Base-by-base conservation (phyloP, 129 eudicot genomes). In the Glebionis coronaria region DNA sequence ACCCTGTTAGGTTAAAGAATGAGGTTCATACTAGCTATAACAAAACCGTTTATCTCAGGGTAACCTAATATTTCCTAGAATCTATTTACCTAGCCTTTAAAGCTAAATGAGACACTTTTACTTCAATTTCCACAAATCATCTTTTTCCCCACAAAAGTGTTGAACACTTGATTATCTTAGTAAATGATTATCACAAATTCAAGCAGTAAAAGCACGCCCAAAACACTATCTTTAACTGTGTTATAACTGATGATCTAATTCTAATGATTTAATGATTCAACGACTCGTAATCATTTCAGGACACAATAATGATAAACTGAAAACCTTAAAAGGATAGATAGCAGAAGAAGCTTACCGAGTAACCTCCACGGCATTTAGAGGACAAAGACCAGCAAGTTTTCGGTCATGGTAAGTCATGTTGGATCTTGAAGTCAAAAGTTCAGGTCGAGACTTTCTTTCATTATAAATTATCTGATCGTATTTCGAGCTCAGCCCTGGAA, bases 371-470 rank as follows among this genome's bases (percentile, higher is more conserved):
- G 98, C 98, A 45, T 88, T 92, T 54, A 92, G 77, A 44, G 98
- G 98, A 72, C 98, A 92, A 4, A 92, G 88, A 27, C 98, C 98
- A 5, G 87, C 95, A 55, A 92, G 91, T 80, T 88, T 92, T 28
- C 98, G 77, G 19, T 85, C 96, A 78, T 88, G 95, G 61, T 81
- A 84, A 55, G 95, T 88, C 96, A 89, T 89, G 80, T 90, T 89
- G n/a, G 97, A 89, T 69, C 90, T 80, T 58, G 95, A 87, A 44
- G 99, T 92, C 62, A 92, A 67, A 46, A 92, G 96, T 83, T 85
- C 81, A 4, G 98, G 98, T 1, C 81, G 83, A 49, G 70, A 72
- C 79, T 79, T 78, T 71, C 98, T 78, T 70, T 92, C 98, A 51
- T 83, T 84, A 46, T 65, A 73, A 58, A 92, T 85, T 16, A 88